Conservation (phyloP, 1,284 basidiomycete species). For the Mycosarcoma mackinlayi region DNA sequence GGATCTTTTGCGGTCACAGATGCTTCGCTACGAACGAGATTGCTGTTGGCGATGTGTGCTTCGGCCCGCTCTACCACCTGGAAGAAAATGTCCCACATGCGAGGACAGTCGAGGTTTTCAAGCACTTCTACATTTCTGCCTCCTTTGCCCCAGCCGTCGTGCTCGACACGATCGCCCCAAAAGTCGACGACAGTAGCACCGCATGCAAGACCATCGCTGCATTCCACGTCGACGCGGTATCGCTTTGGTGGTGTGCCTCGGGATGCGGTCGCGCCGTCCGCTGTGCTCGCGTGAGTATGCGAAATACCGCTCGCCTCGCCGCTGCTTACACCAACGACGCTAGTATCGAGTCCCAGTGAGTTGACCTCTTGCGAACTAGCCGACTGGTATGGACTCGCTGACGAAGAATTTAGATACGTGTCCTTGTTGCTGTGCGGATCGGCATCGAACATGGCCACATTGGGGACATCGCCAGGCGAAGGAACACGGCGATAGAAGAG, state of each 20-base stretch:
- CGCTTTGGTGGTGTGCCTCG: conserved; percentile 36
- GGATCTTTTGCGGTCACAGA: neutral
- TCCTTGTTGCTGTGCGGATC: conserved; percentile 47
- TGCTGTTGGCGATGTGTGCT: conserved; percentile 26
- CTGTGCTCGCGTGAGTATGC: conserved; percentile 4
- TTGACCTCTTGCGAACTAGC: conserved; percentile 6
- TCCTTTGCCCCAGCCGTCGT: conserved; percentile 54
- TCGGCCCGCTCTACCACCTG: conserved; percentile 53
- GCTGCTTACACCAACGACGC: conserved; percentile 5
- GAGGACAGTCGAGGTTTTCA: conserved; percentile 51
- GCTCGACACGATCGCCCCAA: conserved; percentile 41
- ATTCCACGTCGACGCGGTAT: conserved; percentile 57
- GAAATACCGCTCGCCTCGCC: conserved; percentile 18
- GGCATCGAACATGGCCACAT: conserved; percentile 27
- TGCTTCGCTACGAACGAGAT: conserved; percentile 1
- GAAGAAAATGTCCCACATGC: conserved; percentile 59
- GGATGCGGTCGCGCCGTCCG: neutral
- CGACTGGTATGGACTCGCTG: neutral
- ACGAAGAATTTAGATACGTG: neutral
- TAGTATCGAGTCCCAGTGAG: conserved; percentile 24
- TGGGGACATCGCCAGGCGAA: conserved; percentile 41
- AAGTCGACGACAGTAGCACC: conserved; percentile 64
- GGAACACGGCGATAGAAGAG: conserved; percentile 50
- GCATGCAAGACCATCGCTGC: conserved; percentile 39
- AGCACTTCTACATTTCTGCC: conserved; percentile 59